Base-by-base conservation (phyloP, 495 filamentous ascomycete species). In the Talaromyces thailandensis region DNA sequence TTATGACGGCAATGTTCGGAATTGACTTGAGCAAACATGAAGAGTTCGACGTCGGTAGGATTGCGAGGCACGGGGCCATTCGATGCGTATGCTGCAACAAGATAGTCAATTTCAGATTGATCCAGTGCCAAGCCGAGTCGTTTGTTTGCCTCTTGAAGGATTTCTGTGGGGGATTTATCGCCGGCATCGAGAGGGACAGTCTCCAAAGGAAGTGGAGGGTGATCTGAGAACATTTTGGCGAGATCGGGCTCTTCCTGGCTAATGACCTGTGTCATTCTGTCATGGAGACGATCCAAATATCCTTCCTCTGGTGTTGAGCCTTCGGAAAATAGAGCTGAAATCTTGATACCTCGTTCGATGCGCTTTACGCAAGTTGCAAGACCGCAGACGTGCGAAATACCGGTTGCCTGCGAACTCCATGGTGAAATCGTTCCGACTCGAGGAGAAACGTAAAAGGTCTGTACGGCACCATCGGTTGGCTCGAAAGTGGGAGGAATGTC, bases 21-120 rank as follows among this genome's bases (percentile, higher is more conserved):
- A 71, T 82, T 82, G 65, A 98, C 93, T 74, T 98, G 94, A 28
- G 93, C 93, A 72, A 98, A 98, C 95, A 98, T 98, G 81, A 96
- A 98, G 14, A 98, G 82, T 75, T 98, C 94, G 58, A 96, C 88
- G 74, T 98, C 94, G 51, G 88, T 87, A 0, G 92, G 93, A 56
- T 86, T 83, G 58, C 85, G 84, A 61, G 73, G 87, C 69, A 82
- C 84, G 50, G 76, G 80, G 14, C 88, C 88, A 24, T 91, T 81
- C 50, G 88, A 78, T 28, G 84, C 86, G 73, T 94, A 97, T 31
- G 87, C 89, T 37, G 91, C 84, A 9, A 94, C 88, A 29, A 98
- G 79, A 69, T 98, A 97, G n/a, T 97, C 87, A 66, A 97, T 93
- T 69, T 98, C 93, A 0, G 86, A 87, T 21, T 86, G 79, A 71